Conservation (phyloP, 1,284 basidiomycete species). For the Phellopilus nigrolimitatus region DNA sequence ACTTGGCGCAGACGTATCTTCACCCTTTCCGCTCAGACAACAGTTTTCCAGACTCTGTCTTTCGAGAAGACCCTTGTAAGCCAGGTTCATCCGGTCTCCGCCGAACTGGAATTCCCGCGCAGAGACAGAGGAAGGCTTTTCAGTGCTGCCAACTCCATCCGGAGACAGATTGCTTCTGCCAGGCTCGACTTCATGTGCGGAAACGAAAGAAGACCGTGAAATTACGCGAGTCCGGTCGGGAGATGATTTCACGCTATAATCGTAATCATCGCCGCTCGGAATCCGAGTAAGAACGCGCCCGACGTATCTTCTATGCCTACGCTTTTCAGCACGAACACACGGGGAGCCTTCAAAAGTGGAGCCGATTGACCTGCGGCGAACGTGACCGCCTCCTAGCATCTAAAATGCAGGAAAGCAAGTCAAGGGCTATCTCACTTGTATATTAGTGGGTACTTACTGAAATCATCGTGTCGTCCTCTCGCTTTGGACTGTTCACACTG, state of each 20-base stretch:
- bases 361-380: constrained; percentile 60
- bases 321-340: constrained; percentile 58
- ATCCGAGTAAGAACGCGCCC: constrained; percentile 28
- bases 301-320: constrained; percentile 39
- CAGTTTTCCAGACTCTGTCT: constrained; percentile 66
- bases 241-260: constrained; percentile 31
- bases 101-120: constrained; percentile 54
- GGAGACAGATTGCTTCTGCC: background rate
- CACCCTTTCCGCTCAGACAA: constrained; percentile 55
- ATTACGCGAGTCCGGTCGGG: constrained; percentile 42
- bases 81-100: constrained; percentile 60
- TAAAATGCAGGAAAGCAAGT: constrained; percentile 28
- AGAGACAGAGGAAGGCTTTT: no score
- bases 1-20: constrained; percentile 55
- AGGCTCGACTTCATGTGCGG: constrained; percentile 31
- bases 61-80: constrained; percentile 54
- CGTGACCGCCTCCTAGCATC: constrained; percentile 74
- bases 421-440: constrained; percentile 7
- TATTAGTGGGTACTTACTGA: constrained; percentile 42
- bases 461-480: constrained; percentile 78
- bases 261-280: constrained; percentile 29
- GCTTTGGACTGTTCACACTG: constrained; percentile 46
- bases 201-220: constrained; percentile 58
- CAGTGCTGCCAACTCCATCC: no score
- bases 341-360: constrained; percentile 69